Evolutionary conservation across 306 rosid species (phyloP).

Genomic region (Castanopsis chinensis): DNA sequence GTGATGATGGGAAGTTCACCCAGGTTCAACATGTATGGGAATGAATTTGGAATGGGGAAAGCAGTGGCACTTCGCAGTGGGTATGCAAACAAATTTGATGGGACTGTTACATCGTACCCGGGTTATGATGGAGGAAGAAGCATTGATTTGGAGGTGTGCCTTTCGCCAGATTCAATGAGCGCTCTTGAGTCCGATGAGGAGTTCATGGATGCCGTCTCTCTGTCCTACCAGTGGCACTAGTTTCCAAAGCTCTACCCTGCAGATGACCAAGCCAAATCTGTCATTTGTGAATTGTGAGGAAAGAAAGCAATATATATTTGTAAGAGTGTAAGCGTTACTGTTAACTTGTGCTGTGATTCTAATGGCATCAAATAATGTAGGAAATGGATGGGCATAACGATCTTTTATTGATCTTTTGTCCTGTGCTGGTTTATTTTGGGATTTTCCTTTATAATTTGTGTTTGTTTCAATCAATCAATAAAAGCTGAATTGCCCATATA

Average conservation of each 20-base stretch:
- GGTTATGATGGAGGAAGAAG: slow-evolving; percentile 58
- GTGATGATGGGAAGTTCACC: slow-evolving; percentile 59
- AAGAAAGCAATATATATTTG: too few species aligned
- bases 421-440: too few species aligned
- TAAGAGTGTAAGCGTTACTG: too few species aligned
- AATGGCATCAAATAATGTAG: too few species aligned
- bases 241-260: not conserved
- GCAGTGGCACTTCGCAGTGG: slow-evolving; percentile 53
- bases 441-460: too few species aligned
- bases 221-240: not conserved
- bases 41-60: slow-evolving; percentile 75
- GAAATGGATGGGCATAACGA: too few species aligned
- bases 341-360: too few species aligned
- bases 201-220: slow-evolving; percentile 40
- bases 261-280: too few species aligned
- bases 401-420: too few species aligned
- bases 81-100: slow-evolving; percentile 46
- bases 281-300: too few species aligned
- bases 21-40: slow-evolving; percentile 52
- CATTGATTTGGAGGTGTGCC: slow-evolving; percentile 54
- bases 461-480: too few species aligned
- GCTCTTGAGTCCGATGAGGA: slow-evolving; percentile 45
- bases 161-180: slow-evolving; percentile 32
- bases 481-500: too few species aligned
- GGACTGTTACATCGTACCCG: slow-evolving; percentile 39